A percentile compares a stretch with the other conserved stretches of the same genome.
Evolutionary conservation across 371 early-diverging fungal species (phyloP).

Genomic region (Mortierella sp.): DNA sequence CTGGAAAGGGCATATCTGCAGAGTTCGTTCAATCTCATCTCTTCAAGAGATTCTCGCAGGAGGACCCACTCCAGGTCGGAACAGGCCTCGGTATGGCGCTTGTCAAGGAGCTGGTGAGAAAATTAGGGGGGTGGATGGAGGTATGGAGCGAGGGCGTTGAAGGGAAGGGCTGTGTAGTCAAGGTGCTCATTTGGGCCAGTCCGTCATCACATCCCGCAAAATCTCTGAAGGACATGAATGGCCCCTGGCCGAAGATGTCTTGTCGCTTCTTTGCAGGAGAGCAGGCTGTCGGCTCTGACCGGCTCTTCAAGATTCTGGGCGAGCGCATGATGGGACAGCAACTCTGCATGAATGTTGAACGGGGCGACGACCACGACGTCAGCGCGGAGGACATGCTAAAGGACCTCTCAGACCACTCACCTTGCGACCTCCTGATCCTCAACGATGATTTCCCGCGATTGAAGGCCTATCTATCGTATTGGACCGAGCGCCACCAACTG

Average conservation of each 20-base stretch:
- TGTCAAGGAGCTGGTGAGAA: constrained; percentile 50
- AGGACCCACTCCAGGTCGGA: constrained; percentile 55
- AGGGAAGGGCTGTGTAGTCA: constrained; percentile 55
- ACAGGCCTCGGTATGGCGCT: constrained; percentile 56
- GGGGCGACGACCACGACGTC: constrained; percentile 36
- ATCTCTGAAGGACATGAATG: constrained; percentile 30
- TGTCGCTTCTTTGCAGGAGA: constrained; percentile 46
- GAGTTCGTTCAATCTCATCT: constrained; percentile 53
- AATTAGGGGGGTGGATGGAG: constrained; percentile 57
- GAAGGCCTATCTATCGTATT: constrained; percentile 29
- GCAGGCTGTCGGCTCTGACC: constrained; percentile 28
- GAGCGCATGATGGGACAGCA: constrained; percentile 51
- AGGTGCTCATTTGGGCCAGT: constrained; percentile 48
- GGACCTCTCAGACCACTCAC: constrained; percentile 19
- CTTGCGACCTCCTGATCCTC: constrained; percentile 35
- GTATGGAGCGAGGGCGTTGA: constrained; percentile 56
- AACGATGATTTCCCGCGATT: constrained; percentile 43
- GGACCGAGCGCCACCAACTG: constrained; percentile 20
- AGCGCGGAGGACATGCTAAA: constrained; percentile 38
- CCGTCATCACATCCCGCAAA: constrained; percentile 24
- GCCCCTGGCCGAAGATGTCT: constrained; percentile 38
- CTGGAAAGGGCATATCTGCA: constrained; percentile 55
- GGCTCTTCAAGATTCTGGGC: constrained; percentile 41
- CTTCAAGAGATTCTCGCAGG: constrained; percentile 57
- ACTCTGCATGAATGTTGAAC: constrained; percentile 40